phyloP scores from a whole-genome alignment of 2,329 filamentous ascomycete species.

The Nothomitra cinnamomea region DNA sequence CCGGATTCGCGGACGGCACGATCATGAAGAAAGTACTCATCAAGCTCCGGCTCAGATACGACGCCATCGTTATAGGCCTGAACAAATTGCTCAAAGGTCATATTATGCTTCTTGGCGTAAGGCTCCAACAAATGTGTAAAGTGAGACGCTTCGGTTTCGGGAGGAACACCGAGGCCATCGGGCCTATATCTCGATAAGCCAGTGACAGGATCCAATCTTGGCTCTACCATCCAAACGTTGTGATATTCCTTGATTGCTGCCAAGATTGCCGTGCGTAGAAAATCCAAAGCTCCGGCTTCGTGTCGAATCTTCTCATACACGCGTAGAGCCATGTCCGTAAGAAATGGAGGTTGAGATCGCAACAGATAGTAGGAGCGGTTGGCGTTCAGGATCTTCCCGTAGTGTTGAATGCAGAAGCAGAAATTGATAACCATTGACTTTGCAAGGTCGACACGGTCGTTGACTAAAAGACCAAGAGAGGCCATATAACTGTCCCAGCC shows the following conservation, averaged over 20 bases:
- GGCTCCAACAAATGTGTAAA: constrained; percentile 71
- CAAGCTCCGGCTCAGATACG: constrained; percentile 71
- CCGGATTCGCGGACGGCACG: constrained; percentile 90
- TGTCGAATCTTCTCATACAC: constrained; percentile 89
- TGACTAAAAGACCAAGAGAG: constrained; percentile 72
- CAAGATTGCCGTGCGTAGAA: constrained; percentile 61
- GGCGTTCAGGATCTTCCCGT: constrained; percentile 95
- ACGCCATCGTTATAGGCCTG: constrained; percentile 66
- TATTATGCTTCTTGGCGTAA: constrained; percentile 66
- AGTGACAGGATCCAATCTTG: constrained; percentile 59
- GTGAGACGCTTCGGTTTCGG: constrained; percentile 77
- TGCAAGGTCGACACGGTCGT: constrained; percentile 70
- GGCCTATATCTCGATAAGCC: constrained; percentile 76
- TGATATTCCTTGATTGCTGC: constrained; percentile 96
- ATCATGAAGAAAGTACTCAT: constrained; percentile 92
- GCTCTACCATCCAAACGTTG: constrained; percentile 67
- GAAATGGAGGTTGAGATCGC: constrained; percentile 86
- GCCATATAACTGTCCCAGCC: constrained; percentile 99
- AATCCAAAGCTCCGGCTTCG: constrained; percentile 62
- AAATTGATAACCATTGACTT: constrained; percentile 95
- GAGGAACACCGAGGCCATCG: constrained; percentile 69
- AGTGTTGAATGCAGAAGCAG: constrained; percentile 95
- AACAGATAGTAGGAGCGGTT: constrained; percentile 91
- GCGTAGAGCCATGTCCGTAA: constrained; percentile 91
- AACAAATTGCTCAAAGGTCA: constrained; percentile 75